Base-by-base conservation (phyloP, 495 filamentous ascomycete genomes). In the Trichoderma parareesei region DNA sequence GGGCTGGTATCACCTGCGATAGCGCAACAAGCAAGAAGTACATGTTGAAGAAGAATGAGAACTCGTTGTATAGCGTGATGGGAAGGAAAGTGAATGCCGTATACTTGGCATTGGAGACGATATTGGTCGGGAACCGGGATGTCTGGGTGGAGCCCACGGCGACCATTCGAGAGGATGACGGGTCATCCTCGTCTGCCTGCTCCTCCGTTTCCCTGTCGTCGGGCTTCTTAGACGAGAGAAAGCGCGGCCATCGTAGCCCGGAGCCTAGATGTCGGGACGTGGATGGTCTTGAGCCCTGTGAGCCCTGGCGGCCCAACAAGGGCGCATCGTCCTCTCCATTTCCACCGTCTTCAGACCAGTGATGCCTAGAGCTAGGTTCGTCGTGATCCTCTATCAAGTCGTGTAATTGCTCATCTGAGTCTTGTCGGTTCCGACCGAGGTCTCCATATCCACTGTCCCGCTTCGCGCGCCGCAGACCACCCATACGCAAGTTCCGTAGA, bases 31-130 rank as follows among this genome's bases (percentile, higher is more conserved):
- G 82, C 8, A 99, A 82, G 74, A 98, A 99, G 71, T 99, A 99
- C 71, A 97, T 87, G 80, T 99, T 99, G 82, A 98, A 97, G 77
- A 99, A 99, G 78, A 98, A 98, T 57, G 92, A 96, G 72, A 99
- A 99, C 69, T 99, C 95, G 78, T 98, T 97, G 73, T 96, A 99
- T 13, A 98, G 79, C 0, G 95, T 98, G 35, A 91, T 81, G 4
- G 95, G 95, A 3, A 99, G 82, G 75, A 99, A 99, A 66, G 88
- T 94, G 81, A 91, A 90, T 0, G 91, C 85, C n/a, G 93, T 97
- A 72, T 97, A 99, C 84, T 97, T 97, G 49, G 95, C 93, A 77
- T 99, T 97, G 20, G 92, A 97, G 49, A 99, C 84, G 38, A 89
- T 83, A 72, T 99, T 99, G 16, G 86, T 83, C n/a, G 90, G 90